phyloP scores from a whole-genome alignment of 2,329 filamentous ascomycete genomes.

The Trichoderma sp. region DNA sequence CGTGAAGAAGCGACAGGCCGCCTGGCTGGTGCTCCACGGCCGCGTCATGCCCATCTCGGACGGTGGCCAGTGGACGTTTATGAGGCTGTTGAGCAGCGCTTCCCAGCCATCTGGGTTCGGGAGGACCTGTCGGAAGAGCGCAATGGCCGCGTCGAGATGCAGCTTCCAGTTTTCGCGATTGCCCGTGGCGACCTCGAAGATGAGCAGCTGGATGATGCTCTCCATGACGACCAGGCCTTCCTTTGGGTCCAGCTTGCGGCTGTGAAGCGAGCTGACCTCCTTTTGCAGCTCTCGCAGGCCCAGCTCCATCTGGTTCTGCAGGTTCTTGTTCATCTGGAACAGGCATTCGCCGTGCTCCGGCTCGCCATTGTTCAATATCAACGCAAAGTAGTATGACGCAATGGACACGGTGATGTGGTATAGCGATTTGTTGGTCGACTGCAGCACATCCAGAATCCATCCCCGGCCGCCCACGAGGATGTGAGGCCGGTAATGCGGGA shows the following conservation, averaged over 20 bases:
- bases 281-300: constrained; percentile 48
- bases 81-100: constrained; percentile 38
- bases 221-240: constrained; percentile 48
- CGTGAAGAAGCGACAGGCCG: constrained; percentile 50
- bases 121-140: constrained; percentile 51
- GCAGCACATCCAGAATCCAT: constrained; percentile 61
- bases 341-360: constrained; percentile 41
- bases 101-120: constrained; percentile 42
- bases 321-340: constrained; percentile 40
- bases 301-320: constrained; percentile 49
- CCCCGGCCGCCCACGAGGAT: constrained; percentile 58
- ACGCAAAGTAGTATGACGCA: constrained; percentile 58
- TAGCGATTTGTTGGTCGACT: constrained; percentile 58
- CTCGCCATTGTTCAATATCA: constrained; percentile 42
- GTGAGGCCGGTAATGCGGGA: constrained; percentile 62
- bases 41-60: constrained; percentile 37
- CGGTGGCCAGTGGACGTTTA: constrained; percentile 39
- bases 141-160: constrained; percentile 53
- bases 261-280: constrained; percentile 44
- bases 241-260: constrained; percentile 30
- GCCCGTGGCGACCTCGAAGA: constrained; percentile 52
- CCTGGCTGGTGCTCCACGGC: constrained; percentile 49
- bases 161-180: constrained; percentile 52
- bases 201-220: constrained; percentile 55
- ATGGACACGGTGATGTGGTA: constrained; percentile 60